A percentile compares a stretch with the other conserved stretches of the same genome.
phyloP scores from a whole-genome alignment of 352 stramenopile species.

The Phytophthora sp. region DNA sequence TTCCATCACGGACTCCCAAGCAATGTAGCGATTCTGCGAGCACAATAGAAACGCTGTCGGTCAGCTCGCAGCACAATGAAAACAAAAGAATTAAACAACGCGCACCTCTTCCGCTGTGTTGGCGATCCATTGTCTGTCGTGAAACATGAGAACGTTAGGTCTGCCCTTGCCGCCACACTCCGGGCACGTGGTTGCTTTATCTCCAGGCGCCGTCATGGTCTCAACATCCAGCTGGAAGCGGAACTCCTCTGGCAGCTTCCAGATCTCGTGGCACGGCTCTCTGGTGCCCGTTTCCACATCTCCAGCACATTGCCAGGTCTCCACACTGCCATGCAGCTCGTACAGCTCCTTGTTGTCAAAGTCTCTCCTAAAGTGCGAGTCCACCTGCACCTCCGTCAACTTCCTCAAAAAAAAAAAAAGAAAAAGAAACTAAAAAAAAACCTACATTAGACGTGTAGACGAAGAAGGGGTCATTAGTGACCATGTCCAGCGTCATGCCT shows the following conservation, averaged over 20 bases:
- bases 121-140: conserved; percentile 84
- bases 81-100: background rate
- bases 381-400: conserved; percentile 50
- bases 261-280: conserved; percentile 54
- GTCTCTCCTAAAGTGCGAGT: conserved; percentile 85
- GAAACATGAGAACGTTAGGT: conserved; percentile 93
- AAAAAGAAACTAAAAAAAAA: background rate
- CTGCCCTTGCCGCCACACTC: conserved; percentile 70
- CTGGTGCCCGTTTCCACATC: conserved; percentile 40
- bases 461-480: conserved; percentile 85
- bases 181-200: conserved; percentile 43
- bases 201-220: conserved; percentile 70
- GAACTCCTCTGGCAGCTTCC: conserved; percentile 54
- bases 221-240: conserved; percentile 67
- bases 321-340: conserved; percentile 89
- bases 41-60: background rate
- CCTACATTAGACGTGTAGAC: conserved; percentile 93
- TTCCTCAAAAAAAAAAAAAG: background rate
- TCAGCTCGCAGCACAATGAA: background rate
- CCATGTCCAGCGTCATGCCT: conserved; percentile 23
- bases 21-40: conserved; percentile 63
- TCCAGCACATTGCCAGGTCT: conserved; percentile 79
- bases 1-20: conserved; percentile 82
- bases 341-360: conserved; percentile 84
- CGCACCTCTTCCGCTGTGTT: conserved; percentile 72